Conservation (phyloP, 2,329 filamentous ascomycete genomes). For the Epichloe sibirici region DNA sequence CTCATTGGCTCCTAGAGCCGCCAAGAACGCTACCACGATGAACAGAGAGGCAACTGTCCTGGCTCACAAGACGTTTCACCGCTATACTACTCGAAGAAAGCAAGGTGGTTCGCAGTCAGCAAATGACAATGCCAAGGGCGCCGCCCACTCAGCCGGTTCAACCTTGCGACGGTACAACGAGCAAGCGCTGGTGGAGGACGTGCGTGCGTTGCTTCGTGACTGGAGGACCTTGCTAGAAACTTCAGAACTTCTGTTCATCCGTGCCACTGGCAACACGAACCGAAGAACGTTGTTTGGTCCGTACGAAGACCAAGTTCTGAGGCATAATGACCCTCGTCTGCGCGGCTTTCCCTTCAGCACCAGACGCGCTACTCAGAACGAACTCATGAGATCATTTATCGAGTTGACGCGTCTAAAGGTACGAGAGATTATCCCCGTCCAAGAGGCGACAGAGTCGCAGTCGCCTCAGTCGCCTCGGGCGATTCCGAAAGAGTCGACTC, state of each 20-base stretch:
- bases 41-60: constrained; percentile 79
- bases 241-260: constrained; percentile 74
- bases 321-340: constrained; percentile 64
- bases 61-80: constrained; percentile 94
- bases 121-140: constrained; percentile 87
- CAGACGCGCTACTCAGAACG: constrained; percentile 78
- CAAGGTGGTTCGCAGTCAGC: constrained; percentile 92
- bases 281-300: constrained; percentile 78
- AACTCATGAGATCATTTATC: constrained; percentile 88
- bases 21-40: constrained; percentile 55
- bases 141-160: constrained; percentile 86
- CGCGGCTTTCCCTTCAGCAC: constrained; percentile 91
- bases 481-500: constrained; percentile 23
- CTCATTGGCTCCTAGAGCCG: constrained; percentile 67
- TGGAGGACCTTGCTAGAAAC: constrained; percentile 82
- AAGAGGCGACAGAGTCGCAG: constrained; percentile 33
- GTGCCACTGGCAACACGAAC: constrained; percentile 80
- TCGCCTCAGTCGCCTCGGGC: constrained; percentile 23
- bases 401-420: constrained; percentile 88
- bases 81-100: constrained; percentile 91
- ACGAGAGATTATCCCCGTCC: constrained; percentile 58
- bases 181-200: constrained; percentile 76
- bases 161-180: constrained; percentile 89
- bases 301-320: constrained; percentile 78
- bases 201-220: constrained; percentile 64